Conservation (phyloP, 2,329 filamentous ascomycete genomes). For the Graphium sp. region DNA sequence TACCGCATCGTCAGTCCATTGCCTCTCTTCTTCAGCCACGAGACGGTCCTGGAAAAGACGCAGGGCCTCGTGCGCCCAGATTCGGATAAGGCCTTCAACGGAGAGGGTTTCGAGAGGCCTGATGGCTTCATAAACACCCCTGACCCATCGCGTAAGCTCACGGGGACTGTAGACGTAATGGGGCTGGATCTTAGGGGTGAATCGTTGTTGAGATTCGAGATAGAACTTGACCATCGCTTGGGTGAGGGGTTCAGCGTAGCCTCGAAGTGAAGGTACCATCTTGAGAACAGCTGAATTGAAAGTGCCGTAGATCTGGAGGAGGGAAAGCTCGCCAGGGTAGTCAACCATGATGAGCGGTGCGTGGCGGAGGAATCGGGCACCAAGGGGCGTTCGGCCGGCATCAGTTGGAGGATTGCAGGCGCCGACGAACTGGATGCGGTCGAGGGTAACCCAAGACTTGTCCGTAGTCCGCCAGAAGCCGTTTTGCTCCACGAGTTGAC, state of each 20-base stretch:
- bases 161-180: conserved; percentile 99
- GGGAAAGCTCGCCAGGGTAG: conserved; percentile 87
- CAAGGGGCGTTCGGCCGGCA: conserved; percentile 87
- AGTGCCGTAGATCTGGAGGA: conserved; percentile 95
- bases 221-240: conserved; percentile 98
- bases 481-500: conserved; percentile 95
- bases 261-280: conserved; percentile 85
- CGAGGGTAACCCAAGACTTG: conserved; percentile 93
- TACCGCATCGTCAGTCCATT: conserved; percentile 86
- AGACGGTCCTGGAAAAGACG: conserved; percentile 95
- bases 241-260: conserved; percentile 85
- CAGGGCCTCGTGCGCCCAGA: conserved; percentile 95
- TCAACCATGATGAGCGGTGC: conserved; percentile 99
- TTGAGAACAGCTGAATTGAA: conserved; percentile 96
- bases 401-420: conserved; percentile 98
- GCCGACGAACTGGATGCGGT: conserved; percentile 96
- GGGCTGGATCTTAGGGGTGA: conserved; percentile 91
- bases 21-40: conserved; percentile 81
- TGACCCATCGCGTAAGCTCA: conserved; percentile 94
- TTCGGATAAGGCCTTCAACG: conserved; percentile 81
- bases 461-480: conserved; percentile 97
- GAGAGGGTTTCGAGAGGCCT: conserved; percentile 75
- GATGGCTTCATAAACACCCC: conserved; percentile 94
- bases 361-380: conserved; percentile 83
- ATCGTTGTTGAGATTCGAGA: conserved; percentile 80